A percentile compares a stretch with the other conserved stretches of the same genome.
phyloP scores from a whole-genome alignment of 2,329 filamentous ascomycete genomes.

The Colletotrichum tabaci region DNA sequence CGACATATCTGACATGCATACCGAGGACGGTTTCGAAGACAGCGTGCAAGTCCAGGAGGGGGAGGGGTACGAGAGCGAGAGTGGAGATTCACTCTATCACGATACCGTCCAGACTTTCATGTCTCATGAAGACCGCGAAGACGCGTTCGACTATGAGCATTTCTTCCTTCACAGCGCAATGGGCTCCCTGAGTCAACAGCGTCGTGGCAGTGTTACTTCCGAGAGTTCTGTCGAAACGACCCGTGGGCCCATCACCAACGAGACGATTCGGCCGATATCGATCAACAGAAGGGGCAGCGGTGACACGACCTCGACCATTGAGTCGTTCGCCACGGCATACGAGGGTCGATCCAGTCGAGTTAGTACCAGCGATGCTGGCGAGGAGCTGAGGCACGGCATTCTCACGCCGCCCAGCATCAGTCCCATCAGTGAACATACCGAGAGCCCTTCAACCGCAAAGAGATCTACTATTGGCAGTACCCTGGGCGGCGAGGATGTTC shows the following conservation, averaged over 20 bases:
- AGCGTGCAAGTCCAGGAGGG: conserved; percentile 55
- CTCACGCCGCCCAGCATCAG: conserved; percentile 40
- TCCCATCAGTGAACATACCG: conserved; percentile 34
- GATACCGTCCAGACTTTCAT: conserved; percentile 72
- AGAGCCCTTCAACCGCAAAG: conserved; percentile 40
- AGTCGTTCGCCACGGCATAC: conserved; percentile 71
- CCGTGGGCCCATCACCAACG: conserved; percentile 59
- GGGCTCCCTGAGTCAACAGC: conserved; percentile 77
- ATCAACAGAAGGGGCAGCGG: conserved; percentile 60
- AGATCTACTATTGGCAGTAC: conserved; percentile 45
- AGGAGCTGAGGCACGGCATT: conserved; percentile 32
- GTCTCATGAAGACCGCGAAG: conserved; percentile 92
- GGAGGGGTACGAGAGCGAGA: conserved; percentile 70
- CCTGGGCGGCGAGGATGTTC: conserved; percentile 47
- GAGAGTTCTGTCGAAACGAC: conserved; percentile 75
- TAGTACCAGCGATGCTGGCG: conserved; percentile 28
- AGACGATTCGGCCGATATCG: conserved; percentile 46
- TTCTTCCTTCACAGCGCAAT: conserved; percentile 96
- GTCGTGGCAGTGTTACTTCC: conserved; percentile 68
- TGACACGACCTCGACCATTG: conserved; percentile 65
- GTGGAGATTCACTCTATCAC: conserved; percentile 75
- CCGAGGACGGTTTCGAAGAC: conserved; percentile 54
- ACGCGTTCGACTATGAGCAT: conserved; percentile 96
- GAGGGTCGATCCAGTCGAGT: conserved; percentile 62
- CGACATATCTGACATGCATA: conserved; percentile 56